Conservation (phyloP, 2,329 filamentous ascomycete species). For the Albifimbria verrucaria region DNA sequence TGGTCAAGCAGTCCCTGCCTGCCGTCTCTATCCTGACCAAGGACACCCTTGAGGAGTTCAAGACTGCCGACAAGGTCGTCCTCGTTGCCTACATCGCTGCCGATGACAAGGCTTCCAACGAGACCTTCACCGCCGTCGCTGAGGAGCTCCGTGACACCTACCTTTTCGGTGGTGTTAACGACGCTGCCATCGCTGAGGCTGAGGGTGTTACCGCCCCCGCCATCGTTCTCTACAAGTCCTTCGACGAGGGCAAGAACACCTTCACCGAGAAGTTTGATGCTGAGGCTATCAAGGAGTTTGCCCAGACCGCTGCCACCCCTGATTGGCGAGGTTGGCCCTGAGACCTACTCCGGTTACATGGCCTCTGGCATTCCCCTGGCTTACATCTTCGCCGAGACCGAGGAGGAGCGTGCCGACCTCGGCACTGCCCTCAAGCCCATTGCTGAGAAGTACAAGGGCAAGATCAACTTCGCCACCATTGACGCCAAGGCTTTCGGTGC, state of each 20-base stretch:
- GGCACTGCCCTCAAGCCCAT: constrained; percentile 76
- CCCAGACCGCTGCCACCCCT: constrained; percentile 79
- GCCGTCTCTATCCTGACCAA: constrained; percentile 80
- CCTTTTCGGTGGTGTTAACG: constrained; percentile 86
- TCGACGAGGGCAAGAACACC: constrained; percentile 90
- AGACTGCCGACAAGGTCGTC: constrained; percentile 96
- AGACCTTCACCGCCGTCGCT: constrained; percentile 73
- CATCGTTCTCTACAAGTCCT: constrained; percentile 93
- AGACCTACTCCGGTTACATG: constrained; percentile 97
- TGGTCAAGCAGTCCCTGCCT: constrained; percentile 96
- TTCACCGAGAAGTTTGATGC: constrained; percentile 77
- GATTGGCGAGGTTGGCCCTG: constrained; percentile 92
- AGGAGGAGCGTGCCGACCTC: constrained; percentile 82
- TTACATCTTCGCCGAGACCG: constrained; percentile 94
- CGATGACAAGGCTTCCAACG: constrained; percentile 79
- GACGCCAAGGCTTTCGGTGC: constrained; percentile 92
- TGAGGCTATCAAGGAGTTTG: constrained; percentile 77
- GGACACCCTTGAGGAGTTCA: constrained; percentile 90
- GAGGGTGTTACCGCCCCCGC: constrained; percentile 86
- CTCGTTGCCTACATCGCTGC: constrained; percentile 82
- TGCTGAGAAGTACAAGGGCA: constrained; percentile 88
- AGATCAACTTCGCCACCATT: constrained; percentile 96
- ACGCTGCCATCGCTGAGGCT: constrained; percentile 79
- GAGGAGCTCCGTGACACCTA: constrained; percentile 82
- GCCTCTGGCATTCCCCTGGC: constrained; percentile 85